Conservation (phyloP, 75 land plant genomes). For the Pinus taeda region DNA sequence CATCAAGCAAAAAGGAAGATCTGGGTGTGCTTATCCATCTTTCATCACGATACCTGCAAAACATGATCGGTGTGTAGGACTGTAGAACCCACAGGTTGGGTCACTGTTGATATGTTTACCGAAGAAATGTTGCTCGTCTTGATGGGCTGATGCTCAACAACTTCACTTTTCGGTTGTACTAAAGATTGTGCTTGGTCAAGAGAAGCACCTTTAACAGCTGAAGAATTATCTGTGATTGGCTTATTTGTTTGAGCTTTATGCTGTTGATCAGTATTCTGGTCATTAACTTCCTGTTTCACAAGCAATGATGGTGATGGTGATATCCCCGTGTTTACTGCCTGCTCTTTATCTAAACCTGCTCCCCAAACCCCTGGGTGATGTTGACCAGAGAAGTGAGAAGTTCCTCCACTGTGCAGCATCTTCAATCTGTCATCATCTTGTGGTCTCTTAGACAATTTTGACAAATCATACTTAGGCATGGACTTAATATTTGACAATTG, state of each 20-base stretch:
- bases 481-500: constrained; percentile 24
- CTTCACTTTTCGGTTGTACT: constrained; percentile 23
- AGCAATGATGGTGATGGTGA: constrained; percentile 14
- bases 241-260: constrained; percentile 18
- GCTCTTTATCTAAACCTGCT: constrained; percentile 28
- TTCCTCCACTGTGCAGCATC: constrained; percentile 31
- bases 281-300: constrained; percentile 51
- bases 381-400: constrained; percentile 29
- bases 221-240: constrained; percentile 8
- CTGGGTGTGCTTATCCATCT: background rate
- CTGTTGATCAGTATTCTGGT: constrained; percentile 33
- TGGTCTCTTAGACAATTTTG: constrained; percentile 33
- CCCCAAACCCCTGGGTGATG: constrained; percentile 37
- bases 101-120: constrained; percentile 9
- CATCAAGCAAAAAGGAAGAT: no score
- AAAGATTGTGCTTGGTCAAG: constrained; percentile 21
- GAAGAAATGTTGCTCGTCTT: constrained; percentile 26
- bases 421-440: constrained; percentile 13
- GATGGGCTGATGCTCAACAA: constrained; percentile 34
- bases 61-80: constrained; percentile 10
- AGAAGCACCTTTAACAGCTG: constrained; percentile 11
- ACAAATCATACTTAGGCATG: constrained; percentile 34
- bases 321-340: constrained; percentile 2
- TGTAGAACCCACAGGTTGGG: constrained; percentile 21
- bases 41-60: constrained; percentile 17